phyloP scores from a whole-genome alignment of 306 rosid species.

The Cicer bijugum region DNA sequence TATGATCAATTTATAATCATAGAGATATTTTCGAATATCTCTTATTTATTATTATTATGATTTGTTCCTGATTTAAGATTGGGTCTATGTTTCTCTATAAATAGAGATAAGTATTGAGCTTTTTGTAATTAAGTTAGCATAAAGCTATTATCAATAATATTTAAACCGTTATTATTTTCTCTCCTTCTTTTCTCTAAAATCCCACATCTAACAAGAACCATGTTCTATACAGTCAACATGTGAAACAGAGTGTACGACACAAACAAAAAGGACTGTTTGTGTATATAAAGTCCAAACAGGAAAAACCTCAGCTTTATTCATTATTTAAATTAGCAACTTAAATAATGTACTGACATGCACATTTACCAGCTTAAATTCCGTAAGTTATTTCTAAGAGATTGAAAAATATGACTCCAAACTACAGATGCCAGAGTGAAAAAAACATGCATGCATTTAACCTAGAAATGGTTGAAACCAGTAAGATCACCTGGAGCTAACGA shows the following conservation, averaged over 20 bases:
- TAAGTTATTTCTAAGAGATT: slow-evolving; percentile 29
- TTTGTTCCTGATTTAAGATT: too few species aligned
- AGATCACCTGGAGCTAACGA: slow-evolving; percentile 67
- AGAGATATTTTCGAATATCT: too few species aligned
- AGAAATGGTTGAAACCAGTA: slow-evolving; percentile 23
- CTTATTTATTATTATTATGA: too few species aligned
- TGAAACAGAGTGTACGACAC: slow-evolving; percentile 1
- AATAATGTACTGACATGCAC: neutral
- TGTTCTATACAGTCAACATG: slow-evolving; percentile 4
- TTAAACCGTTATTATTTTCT: too few species aligned
- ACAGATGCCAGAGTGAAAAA: slow-evolving; percentile 10
- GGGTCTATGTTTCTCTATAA: too few species aligned
- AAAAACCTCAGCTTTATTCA: neutral
- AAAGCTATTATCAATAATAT: too few species aligned
- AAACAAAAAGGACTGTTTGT: slow-evolving; percentile 3
- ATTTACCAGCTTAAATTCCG: slow-evolving; percentile 20
- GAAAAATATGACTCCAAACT: slow-evolving; percentile 29
- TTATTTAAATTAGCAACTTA: slow-evolving; percentile 12
- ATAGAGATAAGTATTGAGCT: too few species aligned
- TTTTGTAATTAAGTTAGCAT: too few species aligned
- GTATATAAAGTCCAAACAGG: slow-evolving; percentile 3
- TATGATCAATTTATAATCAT: too few species aligned
- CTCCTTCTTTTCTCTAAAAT: too few species aligned
- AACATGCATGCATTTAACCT: neutral
- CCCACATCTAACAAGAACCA: neutral